phyloP scores from a whole-genome alignment of 2,329 filamentous ascomycete species.

The Xylaria multiplex region DNA sequence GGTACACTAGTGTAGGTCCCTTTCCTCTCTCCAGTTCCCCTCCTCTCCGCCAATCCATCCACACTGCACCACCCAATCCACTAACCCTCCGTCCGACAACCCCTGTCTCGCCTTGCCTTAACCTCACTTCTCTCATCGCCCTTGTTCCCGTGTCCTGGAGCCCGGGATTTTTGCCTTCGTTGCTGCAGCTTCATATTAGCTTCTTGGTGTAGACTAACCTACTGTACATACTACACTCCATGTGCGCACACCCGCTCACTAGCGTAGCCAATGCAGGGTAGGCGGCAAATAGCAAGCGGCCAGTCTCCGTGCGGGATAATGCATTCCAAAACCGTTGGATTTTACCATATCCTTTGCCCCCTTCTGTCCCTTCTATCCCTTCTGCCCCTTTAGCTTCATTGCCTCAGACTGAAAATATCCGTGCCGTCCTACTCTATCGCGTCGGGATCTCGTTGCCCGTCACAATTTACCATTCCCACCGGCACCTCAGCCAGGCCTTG shows the following conservation, averaged over 20 bases:
- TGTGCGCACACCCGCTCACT: not conserved
- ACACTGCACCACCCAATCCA: not conserved
- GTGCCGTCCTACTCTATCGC: slow-evolving; percentile 44
- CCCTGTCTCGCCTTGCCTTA: slow-evolving; percentile 36
- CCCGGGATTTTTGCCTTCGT: slow-evolving; percentile 31
- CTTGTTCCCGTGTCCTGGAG: slow-evolving; percentile 37
- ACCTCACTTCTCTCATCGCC: slow-evolving; percentile 24
- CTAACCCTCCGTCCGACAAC: slow-evolving; percentile 25
- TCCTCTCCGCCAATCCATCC: slow-evolving; percentile 23
- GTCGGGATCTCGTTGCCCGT: slow-evolving; percentile 32
- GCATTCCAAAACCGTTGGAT: slow-evolving; percentile 44
- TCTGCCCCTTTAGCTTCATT: slow-evolving; percentile 27
- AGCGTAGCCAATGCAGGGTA: slow-evolving; percentile 5
- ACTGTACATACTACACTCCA: not conserved
- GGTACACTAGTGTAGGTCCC: not conserved
- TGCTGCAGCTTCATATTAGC: slow-evolving; percentile 32
- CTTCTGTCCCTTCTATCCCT: slow-evolving; percentile 6
- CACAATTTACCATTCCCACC: slow-evolving; percentile 21
- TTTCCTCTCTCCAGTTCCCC: slow-evolving; percentile 13
- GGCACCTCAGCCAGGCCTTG: slow-evolving; percentile 18
- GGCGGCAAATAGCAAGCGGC: slow-evolving; percentile 29
- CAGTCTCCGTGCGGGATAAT: slow-evolving; percentile 40
- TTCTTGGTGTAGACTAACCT: slow-evolving; percentile 15
- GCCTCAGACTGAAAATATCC: slow-evolving; percentile 44
- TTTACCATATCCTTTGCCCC: slow-evolving; percentile 44